Base-by-base conservation (phyloP, 345 rosid genomes). In the Arabis hirsuta region DNA sequence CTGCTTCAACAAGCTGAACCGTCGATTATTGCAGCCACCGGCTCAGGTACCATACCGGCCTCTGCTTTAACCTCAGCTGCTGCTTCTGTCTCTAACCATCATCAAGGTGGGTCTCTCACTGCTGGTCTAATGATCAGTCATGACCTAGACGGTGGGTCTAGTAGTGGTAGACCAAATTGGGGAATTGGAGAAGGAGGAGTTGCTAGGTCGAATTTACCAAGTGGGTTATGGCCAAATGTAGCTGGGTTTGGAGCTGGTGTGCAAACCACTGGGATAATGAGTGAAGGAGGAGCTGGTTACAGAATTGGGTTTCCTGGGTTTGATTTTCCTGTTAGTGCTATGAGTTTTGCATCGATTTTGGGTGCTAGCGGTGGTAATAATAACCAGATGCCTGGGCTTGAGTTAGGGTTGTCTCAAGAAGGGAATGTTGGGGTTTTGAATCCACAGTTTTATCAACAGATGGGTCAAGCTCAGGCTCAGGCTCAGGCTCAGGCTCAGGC, bases 21-120 rank as follows among this genome's bases (percentile, higher is more conserved):
- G 6, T 93, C 97, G 0, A 93, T 93, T 55, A 81, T 93, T 41
- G 90, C 98, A 36, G 92, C 96, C 39, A 93, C 98, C 1, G 98
- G 98, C 57, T 81, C 85, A 26, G 98, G 98, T 42, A 93, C 98
- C 11, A 86, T 93, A n/a, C 98, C 98, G 1, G 97, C 98, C 31
- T 90, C 98, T 44, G 97, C 96, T 76, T 79, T 90, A 69, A 90
- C 87, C 14, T 76, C 89, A 9, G 82, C 88, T 20, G 82, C 84
- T 2, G 83, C 75, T 12, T 82, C 97, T 24, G 84, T 88, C 34
- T 88, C 98, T 10, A 75, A 68, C 69, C 75, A 62, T 38, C 91
- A 67, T 44, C 95, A 79, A 69, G 85, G 81, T 46, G 80, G 74
- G 32, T 84, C 95, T 65, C 65, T 90, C 10, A 73, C 95, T 42